These are phyloP conservation scores for Pyrenula massariospora DNA, from an alignment of 495 filamentous ascomycete species.

Conservation along the genomic window DNA sequence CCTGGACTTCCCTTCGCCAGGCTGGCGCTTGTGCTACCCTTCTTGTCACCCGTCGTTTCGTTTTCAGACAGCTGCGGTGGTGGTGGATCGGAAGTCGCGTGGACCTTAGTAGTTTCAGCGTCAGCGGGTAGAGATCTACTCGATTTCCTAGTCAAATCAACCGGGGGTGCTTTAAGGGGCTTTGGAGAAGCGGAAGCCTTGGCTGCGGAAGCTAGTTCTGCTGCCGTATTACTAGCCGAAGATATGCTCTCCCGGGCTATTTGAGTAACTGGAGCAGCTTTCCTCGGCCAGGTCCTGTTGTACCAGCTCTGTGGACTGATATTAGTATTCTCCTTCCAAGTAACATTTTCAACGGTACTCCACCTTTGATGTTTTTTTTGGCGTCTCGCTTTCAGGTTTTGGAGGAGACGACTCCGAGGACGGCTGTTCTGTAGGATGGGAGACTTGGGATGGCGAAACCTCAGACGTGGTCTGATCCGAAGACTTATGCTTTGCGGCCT, in stretches of 20 bases:
- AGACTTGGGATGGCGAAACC: neutral
- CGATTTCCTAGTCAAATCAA: slow-evolving; percentile 30
- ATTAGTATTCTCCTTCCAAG: neutral
- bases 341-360: neutral
- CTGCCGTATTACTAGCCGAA: slow-evolving; percentile 36
- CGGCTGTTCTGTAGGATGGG: neutral
- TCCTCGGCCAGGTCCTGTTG: slow-evolving; percentile 54
- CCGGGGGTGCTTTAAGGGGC: slow-evolving; percentile 19
- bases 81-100: slow-evolving; percentile 28
- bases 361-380: neutral
- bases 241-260: slow-evolving; percentile 69
- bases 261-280: slow-evolving; percentile 61
- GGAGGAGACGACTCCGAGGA: neutral
- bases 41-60: slow-evolving; percentile 11
- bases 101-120: slow-evolving; percentile 35
- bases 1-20: neutral
- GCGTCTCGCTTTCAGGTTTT: neutral
- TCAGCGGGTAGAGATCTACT: slow-evolving; percentile 34
- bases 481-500: neutral
- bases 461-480: neutral
- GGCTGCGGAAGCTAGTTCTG: slow-evolving; percentile 23
- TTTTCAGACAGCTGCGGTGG: slow-evolving; percentile 11
- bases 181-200: slow-evolving; percentile 15
- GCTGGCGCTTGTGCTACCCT: neutral
- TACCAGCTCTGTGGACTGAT: slow-evolving; percentile 29